Conservation (phyloP, 768 basidiomycete species). For the Galerina sulciceps region DNA sequence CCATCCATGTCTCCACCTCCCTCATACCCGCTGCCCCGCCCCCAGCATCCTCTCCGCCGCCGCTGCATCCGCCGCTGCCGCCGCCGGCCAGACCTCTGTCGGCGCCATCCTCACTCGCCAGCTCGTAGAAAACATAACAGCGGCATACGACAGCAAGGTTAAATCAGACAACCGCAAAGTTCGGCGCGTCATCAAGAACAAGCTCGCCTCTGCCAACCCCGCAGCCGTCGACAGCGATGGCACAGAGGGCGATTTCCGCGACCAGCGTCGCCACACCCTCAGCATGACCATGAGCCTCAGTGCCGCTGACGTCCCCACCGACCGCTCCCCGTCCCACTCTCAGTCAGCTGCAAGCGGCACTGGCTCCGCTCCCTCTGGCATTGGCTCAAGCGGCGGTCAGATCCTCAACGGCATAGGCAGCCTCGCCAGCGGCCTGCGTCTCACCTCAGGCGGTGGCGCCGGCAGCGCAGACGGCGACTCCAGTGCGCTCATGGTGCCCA, state of each 20-base stretch:
- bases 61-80: constrained; percentile 16
- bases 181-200: constrained; percentile 63
- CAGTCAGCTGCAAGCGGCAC: background rate
- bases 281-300: constrained; percentile 17
- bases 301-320: background rate
- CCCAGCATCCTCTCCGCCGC: constrained; percentile 14
- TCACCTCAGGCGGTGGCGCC: constrained; percentile 25
- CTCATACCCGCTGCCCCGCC: constrained; percentile 24
- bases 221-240: constrained; percentile 20
- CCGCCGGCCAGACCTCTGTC: constrained; percentile 18
- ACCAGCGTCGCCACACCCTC: constrained; percentile 25
- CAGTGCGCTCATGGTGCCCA: constrained; percentile 47
- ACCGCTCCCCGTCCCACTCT: constrained; percentile 6
- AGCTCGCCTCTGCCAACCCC: constrained; percentile 48
- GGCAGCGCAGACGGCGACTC: constrained; percentile 32
- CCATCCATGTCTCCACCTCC: constrained; percentile 20
- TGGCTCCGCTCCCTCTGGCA: constrained; percentile 12
- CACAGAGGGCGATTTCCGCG: constrained; percentile 27
- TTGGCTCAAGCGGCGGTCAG: constrained; percentile 34
- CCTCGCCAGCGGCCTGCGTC: constrained; percentile 29
- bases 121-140: constrained; percentile 49
- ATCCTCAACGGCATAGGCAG: constrained; percentile 44
- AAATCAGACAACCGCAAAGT: constrained; percentile 60
- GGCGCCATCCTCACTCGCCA: constrained; percentile 43
- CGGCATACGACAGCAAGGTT: constrained; percentile 51